phyloP scores from a whole-genome alignment of 2,329 filamentous ascomycete genomes.

The Lecanicillium sp. region DNA sequence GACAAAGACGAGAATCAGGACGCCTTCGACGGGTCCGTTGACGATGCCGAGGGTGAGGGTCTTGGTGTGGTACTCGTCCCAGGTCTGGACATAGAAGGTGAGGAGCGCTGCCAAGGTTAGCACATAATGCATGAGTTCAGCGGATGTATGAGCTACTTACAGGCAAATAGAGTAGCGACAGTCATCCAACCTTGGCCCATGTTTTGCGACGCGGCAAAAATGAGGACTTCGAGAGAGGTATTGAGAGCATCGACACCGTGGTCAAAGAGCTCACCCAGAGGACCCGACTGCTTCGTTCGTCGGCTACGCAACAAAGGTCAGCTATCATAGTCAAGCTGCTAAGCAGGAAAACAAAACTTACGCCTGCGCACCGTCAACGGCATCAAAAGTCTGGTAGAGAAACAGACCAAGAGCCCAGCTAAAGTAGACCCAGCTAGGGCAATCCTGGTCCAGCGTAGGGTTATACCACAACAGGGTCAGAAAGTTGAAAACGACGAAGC shows the following conservation, averaged over 20 bases:
- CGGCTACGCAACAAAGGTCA: slow-evolving; percentile 41
- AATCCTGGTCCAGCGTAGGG: slow-evolving; percentile 87
- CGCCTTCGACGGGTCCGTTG: slow-evolving; percentile 91
- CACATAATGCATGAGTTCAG: not conserved
- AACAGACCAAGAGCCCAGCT: slow-evolving; percentile 86
- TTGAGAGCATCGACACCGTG: slow-evolving; percentile 96
- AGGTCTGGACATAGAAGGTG: slow-evolving; percentile 98
- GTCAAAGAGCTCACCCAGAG: slow-evolving; percentile 92
- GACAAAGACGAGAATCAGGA: slow-evolving; percentile 73
- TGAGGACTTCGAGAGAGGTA: slow-evolving; percentile 83
- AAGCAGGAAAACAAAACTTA: slow-evolving; percentile 36
- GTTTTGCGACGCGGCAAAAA: slow-evolving; percentile 90
- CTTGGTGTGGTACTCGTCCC: slow-evolving; percentile 99
- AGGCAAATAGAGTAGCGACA: slow-evolving; percentile 72
- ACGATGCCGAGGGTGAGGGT: slow-evolving; percentile 86
- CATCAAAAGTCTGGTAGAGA: slow-evolving; percentile 96
- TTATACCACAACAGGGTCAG: slow-evolving; percentile 93
- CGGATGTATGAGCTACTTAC: slow-evolving; percentile 35
- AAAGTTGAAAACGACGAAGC: slow-evolving; percentile 83
- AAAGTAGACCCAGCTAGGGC: slow-evolving; percentile 90
- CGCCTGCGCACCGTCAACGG: slow-evolving; percentile 91
- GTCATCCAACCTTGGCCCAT: slow-evolving; percentile 90
- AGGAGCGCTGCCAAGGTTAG: slow-evolving; percentile 53
- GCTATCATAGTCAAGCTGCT: too few relatives aligned
- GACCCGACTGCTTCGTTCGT: slow-evolving; percentile 85